Evolutionary conservation across 2,329 filamentous ascomycete species (phyloP).

Genomic region (Plectosphaerella cucumerina): DNA sequence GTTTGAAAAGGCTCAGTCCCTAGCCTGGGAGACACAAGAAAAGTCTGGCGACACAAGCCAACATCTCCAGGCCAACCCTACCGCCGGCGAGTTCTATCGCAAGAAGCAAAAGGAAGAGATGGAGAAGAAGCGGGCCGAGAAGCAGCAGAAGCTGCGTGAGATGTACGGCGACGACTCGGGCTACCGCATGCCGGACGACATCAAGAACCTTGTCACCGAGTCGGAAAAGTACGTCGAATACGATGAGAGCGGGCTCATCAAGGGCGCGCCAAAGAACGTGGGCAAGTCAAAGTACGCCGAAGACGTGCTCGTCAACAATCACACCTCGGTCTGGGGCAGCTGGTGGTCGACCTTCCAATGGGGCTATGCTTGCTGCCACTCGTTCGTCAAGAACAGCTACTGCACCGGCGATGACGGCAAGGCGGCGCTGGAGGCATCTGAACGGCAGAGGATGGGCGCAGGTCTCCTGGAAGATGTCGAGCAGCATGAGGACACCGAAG

Average conservation of each 20-base stretch:
- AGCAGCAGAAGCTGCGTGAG: constrained; percentile 67
- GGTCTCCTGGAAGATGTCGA: constrained; percentile 27
- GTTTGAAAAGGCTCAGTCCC: constrained; percentile 83
- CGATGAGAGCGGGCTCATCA: constrained; percentile 83
- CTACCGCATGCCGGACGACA: constrained; percentile 53
- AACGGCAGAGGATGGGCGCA: constrained; percentile 51
- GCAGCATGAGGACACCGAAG: constrained; percentile 13
- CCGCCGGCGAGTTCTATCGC: constrained; percentile 78
- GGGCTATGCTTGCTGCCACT: constrained; percentile 96
- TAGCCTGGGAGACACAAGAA: constrained; percentile 96
- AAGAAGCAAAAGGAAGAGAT: constrained; percentile 75
- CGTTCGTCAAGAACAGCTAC: constrained; percentile 91
- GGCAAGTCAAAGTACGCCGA: constrained; percentile 91
- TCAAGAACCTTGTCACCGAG: constrained; percentile 61
- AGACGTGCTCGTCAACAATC: constrained; percentile 84
- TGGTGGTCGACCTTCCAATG: constrained; percentile 97
- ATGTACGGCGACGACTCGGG: constrained; percentile 70
- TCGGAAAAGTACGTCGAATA: constrained; percentile 92
- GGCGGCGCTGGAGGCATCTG: constrained; percentile 72
- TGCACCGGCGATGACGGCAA: constrained; percentile 92
- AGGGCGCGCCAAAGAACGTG: constrained; percentile 72
- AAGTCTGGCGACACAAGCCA: constrained; percentile 70
- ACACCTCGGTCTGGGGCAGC: constrained; percentile 89
- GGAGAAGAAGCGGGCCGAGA: constrained; percentile 62
- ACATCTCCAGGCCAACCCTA: constrained; percentile 95